Evolutionary conservation across 331 rosid genomes (phyloP).

Genomic region (Quercus tomentella): DNA sequence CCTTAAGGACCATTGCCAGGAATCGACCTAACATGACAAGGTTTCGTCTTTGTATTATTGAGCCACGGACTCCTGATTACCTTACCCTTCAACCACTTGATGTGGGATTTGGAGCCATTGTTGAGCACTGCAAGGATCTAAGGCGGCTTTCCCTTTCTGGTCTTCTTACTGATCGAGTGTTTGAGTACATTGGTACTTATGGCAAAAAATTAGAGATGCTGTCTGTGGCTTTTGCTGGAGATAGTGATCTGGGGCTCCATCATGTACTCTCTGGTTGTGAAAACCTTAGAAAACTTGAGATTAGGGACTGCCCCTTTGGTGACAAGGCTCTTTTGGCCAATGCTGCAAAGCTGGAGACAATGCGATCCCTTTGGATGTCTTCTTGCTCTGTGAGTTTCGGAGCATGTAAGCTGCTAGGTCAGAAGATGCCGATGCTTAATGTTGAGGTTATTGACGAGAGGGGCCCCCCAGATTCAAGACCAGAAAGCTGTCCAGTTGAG

Average conservation of each 20-base stretch:
- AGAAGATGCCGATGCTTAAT: conserved; percentile 85
- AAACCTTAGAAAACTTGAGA: conserved; percentile 85
- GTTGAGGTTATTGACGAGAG: conserved; percentile 98
- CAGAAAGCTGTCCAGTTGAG: conserved; percentile 75
- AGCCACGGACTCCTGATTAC: conserved; percentile 77
- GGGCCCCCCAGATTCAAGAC: conserved; percentile 69
- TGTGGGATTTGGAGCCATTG: conserved; percentile 90
- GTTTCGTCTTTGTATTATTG: conserved; percentile 85
- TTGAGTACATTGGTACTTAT: conserved; percentile 67
- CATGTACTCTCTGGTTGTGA: conserved; percentile 83
- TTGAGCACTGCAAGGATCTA: conserved; percentile 84
- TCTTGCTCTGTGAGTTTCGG: conserved; percentile 86
- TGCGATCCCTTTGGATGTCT: conserved; percentile 99
- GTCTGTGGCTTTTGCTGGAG: conserved; percentile 92
- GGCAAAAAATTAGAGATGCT: conserved; percentile 93
- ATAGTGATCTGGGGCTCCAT: conserved; percentile 85
- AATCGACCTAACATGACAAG: conserved; percentile 73
- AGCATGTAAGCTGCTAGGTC: conserved; percentile 89
- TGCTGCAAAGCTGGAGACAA: conserved; percentile 99
- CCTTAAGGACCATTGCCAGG: conserved; percentile 73
- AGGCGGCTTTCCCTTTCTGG: conserved; percentile 90
- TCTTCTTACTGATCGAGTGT: conserved; percentile 76
- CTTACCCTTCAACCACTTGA: conserved; percentile 64
- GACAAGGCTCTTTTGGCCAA: conserved; percentile 96
- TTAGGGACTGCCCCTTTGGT: conserved; percentile 94